These are phyloP conservation scores for Echeveria elegans DNA, from an alignment of 164 flowering plant genomes.

Conservation along the genomic window DNA sequence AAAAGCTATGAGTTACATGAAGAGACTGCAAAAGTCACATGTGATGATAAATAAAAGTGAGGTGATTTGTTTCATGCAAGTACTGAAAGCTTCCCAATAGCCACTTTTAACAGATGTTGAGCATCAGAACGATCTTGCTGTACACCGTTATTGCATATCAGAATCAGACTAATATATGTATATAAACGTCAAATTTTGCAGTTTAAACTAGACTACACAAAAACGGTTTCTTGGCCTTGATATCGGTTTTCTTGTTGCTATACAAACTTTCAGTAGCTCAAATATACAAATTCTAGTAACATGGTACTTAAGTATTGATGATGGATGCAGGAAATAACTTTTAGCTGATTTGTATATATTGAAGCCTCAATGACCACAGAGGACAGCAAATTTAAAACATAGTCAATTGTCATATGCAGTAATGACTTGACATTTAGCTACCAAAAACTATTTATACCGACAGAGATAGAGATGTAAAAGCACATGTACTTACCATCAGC, in stretches of 20 bases:
- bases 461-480: too few relatives aligned
- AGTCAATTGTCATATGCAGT: neutral
- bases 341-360: too few relatives aligned
- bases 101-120: neutral
- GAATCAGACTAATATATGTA: neutral
- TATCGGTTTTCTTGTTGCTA: neutral
- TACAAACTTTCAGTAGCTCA: neutral
- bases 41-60: neutral
- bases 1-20: neutral
- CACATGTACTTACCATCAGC: conserved; percentile 53
- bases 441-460: neutral
- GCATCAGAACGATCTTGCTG: neutral
- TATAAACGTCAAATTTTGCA: neutral
- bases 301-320: too few relatives aligned
- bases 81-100: neutral
- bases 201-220: neutral
- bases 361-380: neutral
- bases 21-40: neutral
- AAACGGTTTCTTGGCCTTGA: neutral
- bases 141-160: neutral
- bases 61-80: neutral
- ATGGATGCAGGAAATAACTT: too few relatives aligned
- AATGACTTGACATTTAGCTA: neutral
- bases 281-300: neutral
- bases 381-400: neutral